Base-by-base conservation (phyloP, 2,329 filamentous ascomycete species). In the Calonectria ilicicola region DNA sequence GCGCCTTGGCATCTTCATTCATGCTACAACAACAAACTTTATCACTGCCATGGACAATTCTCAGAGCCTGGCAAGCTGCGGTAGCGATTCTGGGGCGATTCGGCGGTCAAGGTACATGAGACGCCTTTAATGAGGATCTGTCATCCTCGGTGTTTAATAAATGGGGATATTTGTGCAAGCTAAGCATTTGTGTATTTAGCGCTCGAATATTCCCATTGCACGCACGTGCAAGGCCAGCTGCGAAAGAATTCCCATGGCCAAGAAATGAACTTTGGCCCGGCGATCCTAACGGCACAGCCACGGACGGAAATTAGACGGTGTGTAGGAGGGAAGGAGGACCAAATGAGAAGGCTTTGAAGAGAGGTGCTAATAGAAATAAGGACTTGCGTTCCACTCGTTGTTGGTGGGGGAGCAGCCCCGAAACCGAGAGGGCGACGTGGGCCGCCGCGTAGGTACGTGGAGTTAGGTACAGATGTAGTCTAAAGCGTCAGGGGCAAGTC, bases 381-480 rank as follows among this genome's bases (percentile, higher is more conserved):
- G 44, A 60, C n/a, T 32, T 27, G 35, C 56, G 42, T 63, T 69
- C 19, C 46, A 23, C 47, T 35, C n/a, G 53, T 14, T 19, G 51
- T 46, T 42, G 68, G 68, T 46, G 63, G 29, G 40, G 53, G 49
- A 62, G 26, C n/a, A n/a, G n/a, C 29, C 29, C 58, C 42, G 44
- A 51, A 9, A 63, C 35, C 47, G 19, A 65, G 49, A 56, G 27
- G 49, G 40, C 60, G 46, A 67, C 53, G 53, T 53, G 56, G 64
- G 56, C 40, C 38, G 23, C 70, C n/a, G n/a, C n/a, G n/a, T n/a
- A n/a, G n/a, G 72, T 74, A 70, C 46, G 67, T 70, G 29, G 51
- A 56, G 56, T 70, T 74, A 70, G 58, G 70, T 74, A 65, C 38
- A 4, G 38, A 35, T 15, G 29, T n/a, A 32, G n/a, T n/a, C n/a